These are phyloP conservation scores for Diplodia seriata DNA, from an alignment of 2,329 filamentous ascomycete species.

Conservation along the genomic window DNA sequence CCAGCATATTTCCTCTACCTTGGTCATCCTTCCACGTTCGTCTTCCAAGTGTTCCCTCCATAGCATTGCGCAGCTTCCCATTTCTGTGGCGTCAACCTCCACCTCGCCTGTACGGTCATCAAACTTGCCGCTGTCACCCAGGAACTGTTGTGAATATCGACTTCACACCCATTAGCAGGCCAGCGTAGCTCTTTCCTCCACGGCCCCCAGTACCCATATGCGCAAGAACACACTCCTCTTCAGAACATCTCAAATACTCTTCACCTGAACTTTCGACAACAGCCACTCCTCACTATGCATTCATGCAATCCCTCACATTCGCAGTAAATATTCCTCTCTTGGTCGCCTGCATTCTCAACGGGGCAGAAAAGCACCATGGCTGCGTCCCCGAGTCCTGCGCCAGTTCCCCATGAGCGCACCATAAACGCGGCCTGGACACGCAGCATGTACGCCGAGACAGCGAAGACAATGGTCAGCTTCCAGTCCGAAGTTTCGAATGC, in stretches of 20 bases:
- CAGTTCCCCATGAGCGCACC: neutral
- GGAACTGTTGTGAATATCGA: no score
- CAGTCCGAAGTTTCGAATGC: neutral
- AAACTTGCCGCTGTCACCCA: neutral
- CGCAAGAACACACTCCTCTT: neutral
- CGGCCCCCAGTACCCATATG: no score
- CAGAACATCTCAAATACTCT: neutral
- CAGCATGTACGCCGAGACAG: neutral
- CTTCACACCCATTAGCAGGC: neutral
- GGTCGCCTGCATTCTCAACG: neutral
- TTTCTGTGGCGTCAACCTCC: neutral
- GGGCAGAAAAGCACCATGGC: neutral
- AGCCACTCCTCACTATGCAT: neutral
- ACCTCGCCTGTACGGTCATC: neutral
- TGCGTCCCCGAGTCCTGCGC: neutral
- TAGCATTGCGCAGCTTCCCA: neutral
- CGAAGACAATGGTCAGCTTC: neutral
- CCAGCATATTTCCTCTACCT: neutral
- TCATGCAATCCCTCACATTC: neutral
- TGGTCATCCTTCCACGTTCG: neutral
- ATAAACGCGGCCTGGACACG: neutral
- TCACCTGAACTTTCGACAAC: neutral
- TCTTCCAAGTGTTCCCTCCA: neutral
- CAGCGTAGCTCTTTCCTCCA: neutral
- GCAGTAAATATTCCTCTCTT: neutral